Conservation (phyloP, 345 rosid genomes). For the Linum trigynum region DNA sequence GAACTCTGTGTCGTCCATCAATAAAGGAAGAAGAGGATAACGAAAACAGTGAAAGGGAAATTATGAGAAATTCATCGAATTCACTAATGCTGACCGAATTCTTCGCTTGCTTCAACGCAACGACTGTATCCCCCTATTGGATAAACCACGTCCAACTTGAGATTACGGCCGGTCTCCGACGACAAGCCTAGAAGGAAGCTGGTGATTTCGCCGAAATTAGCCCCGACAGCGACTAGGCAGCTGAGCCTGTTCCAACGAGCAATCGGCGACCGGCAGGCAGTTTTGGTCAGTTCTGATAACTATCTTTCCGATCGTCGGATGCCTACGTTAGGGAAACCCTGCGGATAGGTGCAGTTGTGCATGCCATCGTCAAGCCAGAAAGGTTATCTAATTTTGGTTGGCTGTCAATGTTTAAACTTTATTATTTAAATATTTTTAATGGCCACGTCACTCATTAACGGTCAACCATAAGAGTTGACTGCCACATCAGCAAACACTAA, state of each 20-base stretch:
- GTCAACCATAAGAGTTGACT: no score
- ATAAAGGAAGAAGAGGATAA: not conserved
- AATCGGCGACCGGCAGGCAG: conserved; percentile 56
- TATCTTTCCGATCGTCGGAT: conserved; percentile 32
- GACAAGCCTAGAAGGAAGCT: conserved; percentile 68
- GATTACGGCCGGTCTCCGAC: conserved; percentile 49
- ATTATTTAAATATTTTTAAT: no score
- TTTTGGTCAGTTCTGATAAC: conserved; percentile 14
- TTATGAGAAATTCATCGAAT: conserved; percentile 10
- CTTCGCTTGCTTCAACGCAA: conserved; percentile 57
- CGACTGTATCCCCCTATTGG: conserved; percentile 68
- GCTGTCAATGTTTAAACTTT: no score
- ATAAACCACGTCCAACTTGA: conserved; percentile 77
- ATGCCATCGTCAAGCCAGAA: conserved; percentile 2
- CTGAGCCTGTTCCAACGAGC: conserved; percentile 55
- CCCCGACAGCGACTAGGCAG: conserved; percentile 74
- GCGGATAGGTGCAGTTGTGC: conserved; percentile 8
- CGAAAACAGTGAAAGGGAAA: no score
- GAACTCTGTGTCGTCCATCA: conserved; percentile 35
- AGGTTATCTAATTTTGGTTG: no score
- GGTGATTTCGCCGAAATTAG: conserved; percentile 69
- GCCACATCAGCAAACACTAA: no score
- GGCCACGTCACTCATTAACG: no score
- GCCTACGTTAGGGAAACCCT: conserved; percentile 29
- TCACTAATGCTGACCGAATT: conserved; percentile 57